Percentiles rank a stretch among this genome's conserved stretches.
These are phyloP conservation scores for Sphaerulina populicola DNA, from an alignment of 2,329 filamentous ascomycete genomes.

Conservation along the genomic window DNA sequence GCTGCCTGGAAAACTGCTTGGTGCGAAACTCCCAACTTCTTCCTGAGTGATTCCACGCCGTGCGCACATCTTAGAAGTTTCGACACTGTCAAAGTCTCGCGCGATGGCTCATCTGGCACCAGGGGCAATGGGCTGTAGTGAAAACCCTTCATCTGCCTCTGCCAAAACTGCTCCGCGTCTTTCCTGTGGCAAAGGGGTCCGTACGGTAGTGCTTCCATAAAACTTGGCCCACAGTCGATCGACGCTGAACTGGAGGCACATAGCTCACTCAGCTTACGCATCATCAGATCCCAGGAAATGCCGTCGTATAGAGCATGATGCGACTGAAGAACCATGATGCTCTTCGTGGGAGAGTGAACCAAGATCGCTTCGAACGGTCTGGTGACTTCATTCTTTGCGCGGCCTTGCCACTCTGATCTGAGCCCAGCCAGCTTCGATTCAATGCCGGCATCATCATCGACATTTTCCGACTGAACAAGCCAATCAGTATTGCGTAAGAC, in stretches of 20 bases:
- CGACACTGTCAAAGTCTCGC: not conserved
- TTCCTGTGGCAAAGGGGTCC: conserved; percentile 53
- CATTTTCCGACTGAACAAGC: conserved; percentile 38
- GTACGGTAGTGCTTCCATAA: conserved; percentile 58
- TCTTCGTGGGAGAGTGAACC: conserved; percentile 29
- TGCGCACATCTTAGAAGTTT: not conserved
- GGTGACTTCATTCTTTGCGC: conserved; percentile 44
- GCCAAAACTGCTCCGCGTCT: conserved; percentile 61
- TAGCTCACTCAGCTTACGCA: conserved; percentile 49
- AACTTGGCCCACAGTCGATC: conserved; percentile 43
- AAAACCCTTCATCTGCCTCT: conserved; percentile 41
- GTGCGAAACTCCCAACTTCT: conserved; percentile 60
- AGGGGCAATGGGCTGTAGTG: conserved; percentile 12
- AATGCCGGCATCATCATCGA: conserved; percentile 26
- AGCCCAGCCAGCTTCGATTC: conserved; percentile 32
- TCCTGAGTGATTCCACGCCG: conserved; percentile 40
- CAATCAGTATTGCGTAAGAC: conserved; percentile 42
- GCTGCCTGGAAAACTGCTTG: conserved; percentile 69
- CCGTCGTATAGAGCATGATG: conserved; percentile 89
- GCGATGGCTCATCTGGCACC: not conserved
- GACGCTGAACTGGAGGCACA: conserved; percentile 36
- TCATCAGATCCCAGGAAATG: conserved; percentile 61
- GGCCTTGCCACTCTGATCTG: conserved; percentile 46
- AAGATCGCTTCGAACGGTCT: conserved; percentile 48
- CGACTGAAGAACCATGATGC: conserved; percentile 55